A percentile compares a stretch with the other conserved stretches of the same genome.
Conservation (phyloP, 192 early-diverging fungal species). For the Backusella liffmaniae region DNA sequence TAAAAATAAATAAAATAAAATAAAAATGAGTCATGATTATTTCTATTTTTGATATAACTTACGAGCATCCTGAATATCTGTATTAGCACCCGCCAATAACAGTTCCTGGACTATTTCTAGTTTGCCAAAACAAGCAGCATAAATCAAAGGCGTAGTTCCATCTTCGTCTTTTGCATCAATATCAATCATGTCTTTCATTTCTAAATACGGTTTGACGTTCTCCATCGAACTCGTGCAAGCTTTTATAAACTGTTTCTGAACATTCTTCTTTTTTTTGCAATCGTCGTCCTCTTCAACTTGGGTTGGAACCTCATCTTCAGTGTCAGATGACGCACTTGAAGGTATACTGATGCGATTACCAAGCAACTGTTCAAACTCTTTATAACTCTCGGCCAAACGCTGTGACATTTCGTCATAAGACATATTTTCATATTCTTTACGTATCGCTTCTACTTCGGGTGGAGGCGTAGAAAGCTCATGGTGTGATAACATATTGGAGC, state of each 20-base stretch:
- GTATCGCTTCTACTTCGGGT: slow-evolving; percentile 19
- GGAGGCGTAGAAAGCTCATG: not conserved
- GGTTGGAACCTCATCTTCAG: not conserved
- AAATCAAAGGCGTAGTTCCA: slow-evolving; percentile 85
- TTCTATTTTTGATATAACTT: slow-evolving; percentile 16
- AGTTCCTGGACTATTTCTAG: slow-evolving; percentile 68
- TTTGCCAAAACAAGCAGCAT: slow-evolving; percentile 88
- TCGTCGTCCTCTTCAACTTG: not conserved
- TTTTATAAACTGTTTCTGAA: slow-evolving; percentile 66
- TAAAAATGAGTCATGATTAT: not conserved
- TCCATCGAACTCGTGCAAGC: slow-evolving; percentile 71
- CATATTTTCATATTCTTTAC: slow-evolving; percentile 40
- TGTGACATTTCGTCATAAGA: slow-evolving; percentile 37
- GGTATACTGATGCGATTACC: slow-evolving; percentile 16
- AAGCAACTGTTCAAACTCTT: slow-evolving; percentile 21
- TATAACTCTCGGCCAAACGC: slow-evolving; percentile 33
- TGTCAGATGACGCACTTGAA: slow-evolving; percentile 12
- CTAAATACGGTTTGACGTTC: slow-evolving; percentile 60
- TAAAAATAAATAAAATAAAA: not conserved
- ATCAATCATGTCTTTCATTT: slow-evolving; percentile 59
- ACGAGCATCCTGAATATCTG: slow-evolving; percentile 69
- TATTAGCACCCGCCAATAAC: slow-evolving; percentile 69
- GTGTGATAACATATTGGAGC: not conserved
- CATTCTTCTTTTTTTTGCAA: slow-evolving; percentile 46
- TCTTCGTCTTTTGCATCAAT: slow-evolving; percentile 84